phyloP scores from a whole-genome alignment of 495 filamentous ascomycete genomes.

The Tuber borchii region DNA sequence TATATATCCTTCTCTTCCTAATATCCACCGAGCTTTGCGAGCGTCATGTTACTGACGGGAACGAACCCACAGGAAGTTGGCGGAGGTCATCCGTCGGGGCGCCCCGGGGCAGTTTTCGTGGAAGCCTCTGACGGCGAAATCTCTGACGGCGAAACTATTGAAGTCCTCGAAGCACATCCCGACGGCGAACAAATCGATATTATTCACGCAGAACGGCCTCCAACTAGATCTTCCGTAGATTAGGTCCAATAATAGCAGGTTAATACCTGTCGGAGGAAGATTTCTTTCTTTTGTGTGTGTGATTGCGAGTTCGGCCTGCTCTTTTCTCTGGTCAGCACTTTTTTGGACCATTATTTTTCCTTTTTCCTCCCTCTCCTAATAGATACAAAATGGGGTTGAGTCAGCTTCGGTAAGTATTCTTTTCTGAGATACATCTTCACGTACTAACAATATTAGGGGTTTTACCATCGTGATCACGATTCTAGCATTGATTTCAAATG shows the following conservation, averaged over 20 bases:
- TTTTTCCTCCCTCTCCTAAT: constrained; percentile 3
- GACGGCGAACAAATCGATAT: constrained; percentile 33
- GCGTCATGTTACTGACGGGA: constrained; percentile 17
- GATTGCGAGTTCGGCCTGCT: neutral
- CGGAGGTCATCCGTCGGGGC: constrained; percentile 34
- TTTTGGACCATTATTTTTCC: constrained; percentile 11
- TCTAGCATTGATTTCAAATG: constrained; percentile 26
- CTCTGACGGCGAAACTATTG: constrained; percentile 24
- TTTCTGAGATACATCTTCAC: constrained; percentile 7
- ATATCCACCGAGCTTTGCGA: neutral
- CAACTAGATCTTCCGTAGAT: constrained; percentile 17
- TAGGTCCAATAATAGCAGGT: neutral
- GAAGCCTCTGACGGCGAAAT: constrained; percentile 20
- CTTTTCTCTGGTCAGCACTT: constrained; percentile 4
- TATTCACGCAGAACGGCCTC: constrained; percentile 23
- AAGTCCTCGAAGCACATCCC: constrained; percentile 28
- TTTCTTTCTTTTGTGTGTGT: neutral
- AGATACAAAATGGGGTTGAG: constrained; percentile 14
- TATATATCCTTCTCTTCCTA: neutral
- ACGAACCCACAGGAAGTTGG: constrained; percentile 25
- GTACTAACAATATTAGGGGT: constrained; percentile 3
- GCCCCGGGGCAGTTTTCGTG: constrained; percentile 8
- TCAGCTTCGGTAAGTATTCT: constrained; percentile 16
- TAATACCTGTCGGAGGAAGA: neutral
- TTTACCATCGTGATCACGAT: constrained; percentile 20